A percentile compares a stretch with the other conserved stretches of the same genome.
Evolutionary conservation across 2,329 filamentous ascomycete species (phyloP).

Genomic region (Colletotrichum sp.): DNA sequence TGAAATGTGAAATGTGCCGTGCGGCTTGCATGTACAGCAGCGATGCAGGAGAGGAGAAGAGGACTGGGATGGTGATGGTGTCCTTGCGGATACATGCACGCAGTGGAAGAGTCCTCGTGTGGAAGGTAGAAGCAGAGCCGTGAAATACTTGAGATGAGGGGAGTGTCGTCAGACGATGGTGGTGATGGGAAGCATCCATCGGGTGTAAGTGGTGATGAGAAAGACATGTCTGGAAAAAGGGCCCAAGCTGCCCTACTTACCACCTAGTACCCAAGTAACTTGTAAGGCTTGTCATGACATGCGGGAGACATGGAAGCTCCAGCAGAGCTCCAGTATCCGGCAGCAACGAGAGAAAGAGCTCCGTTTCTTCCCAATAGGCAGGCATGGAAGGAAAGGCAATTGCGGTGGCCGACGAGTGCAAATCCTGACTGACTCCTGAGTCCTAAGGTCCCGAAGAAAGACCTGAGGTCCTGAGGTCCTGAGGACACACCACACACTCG

Average conservation of each 20-base stretch:
- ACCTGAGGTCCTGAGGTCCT: not conserved
- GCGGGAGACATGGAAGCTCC: not conserved
- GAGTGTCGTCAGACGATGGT: not conserved
- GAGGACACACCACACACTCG: not conserved
- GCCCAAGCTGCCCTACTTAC: not conserved
- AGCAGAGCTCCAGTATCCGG: not conserved
- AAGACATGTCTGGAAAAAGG: not conserved
- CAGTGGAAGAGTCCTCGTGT: not conserved
- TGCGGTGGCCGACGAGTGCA: not conserved
- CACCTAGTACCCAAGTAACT: not conserved
- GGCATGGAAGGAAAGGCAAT: not conserved
- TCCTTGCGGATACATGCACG: not conserved
- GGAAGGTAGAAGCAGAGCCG: not conserved
- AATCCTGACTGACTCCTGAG: not conserved
- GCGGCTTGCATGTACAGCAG: not conserved
- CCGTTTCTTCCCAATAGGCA: not conserved
- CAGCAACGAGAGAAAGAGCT: not conserved
- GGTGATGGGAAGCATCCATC: not conserved
- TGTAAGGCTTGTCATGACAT: not conserved
- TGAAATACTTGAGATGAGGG: not conserved
- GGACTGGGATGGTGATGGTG: not conserved
- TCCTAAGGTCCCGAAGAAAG: not conserved
- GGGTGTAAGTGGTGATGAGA: not conserved
- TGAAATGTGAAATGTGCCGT: not conserved
- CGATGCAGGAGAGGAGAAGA: not conserved